phyloP scores from a whole-genome alignment of 169 alveolate genomes.

The Babesia bovis region DNA sequence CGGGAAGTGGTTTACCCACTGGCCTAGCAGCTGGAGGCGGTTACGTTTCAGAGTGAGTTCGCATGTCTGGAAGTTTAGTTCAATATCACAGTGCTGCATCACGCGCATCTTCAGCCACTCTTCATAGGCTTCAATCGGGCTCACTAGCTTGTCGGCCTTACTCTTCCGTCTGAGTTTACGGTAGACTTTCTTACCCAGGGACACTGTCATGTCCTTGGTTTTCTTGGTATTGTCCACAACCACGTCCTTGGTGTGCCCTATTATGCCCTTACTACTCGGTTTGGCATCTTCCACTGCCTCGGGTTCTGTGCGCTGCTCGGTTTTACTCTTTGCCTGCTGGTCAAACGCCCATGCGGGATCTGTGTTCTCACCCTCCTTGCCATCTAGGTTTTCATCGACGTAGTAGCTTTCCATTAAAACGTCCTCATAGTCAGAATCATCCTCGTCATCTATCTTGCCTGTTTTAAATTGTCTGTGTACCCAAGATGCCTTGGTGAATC shows the following conservation, averaged over 20 bases:
- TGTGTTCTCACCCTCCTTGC: constrained; percentile 8
- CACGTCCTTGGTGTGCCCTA: constrained; percentile 41
- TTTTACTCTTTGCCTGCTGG: constrained; percentile 44
- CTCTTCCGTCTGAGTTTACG: constrained; percentile 49
- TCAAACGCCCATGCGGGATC: constrained; percentile 56
- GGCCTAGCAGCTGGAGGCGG: constrained; percentile 58
- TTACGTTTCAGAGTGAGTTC: constrained; percentile 60
- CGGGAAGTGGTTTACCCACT: constrained; percentile 65
- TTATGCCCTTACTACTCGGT: constrained; percentile 28
- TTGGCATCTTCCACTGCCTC: constrained; percentile 11
- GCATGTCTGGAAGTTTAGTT: constrained; percentile 61
- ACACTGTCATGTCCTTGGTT: constrained; percentile 38
- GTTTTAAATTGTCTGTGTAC: constrained; percentile 35
- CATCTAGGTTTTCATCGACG: constrained; percentile 62
- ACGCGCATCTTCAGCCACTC: constrained; percentile 60
- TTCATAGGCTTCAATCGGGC: constrained; percentile 61
- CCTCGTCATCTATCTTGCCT: neutral
- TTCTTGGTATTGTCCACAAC: constrained; percentile 53
- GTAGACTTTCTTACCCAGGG: constrained; percentile 53
- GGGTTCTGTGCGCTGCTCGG: constrained; percentile 1
- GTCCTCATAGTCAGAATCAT: constrained; percentile 50
- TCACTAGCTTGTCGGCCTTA: constrained; percentile 25
- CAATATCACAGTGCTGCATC: constrained; percentile 67
- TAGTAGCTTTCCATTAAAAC: constrained; percentile 59
- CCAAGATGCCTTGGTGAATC: constrained; percentile 58